Evolutionary conservation across 176 grass and related monocot genomes (phyloP).

Genomic region (Carex cristatella): DNA sequence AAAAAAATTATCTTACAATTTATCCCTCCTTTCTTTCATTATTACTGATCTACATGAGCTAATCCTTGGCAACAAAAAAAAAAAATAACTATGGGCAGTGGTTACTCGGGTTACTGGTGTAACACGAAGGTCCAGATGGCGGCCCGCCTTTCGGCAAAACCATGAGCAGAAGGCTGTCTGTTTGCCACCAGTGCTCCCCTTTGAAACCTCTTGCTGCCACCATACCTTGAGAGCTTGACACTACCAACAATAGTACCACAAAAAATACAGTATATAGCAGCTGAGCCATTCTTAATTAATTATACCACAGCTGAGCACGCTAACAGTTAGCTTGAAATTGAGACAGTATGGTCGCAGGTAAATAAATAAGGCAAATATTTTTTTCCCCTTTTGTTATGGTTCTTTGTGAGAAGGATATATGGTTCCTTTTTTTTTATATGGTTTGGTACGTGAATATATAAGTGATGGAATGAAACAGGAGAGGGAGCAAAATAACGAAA

Average conservation of each 20-base stretch:
- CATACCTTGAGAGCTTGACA: background rate
- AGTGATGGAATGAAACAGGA: background rate
- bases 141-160: constrained; percentile 1
- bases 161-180: constrained; percentile 20
- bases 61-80: too few relatives aligned
- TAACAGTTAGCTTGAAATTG: background rate
- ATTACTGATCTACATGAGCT: background rate
- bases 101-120: background rate
- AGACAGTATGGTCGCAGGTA: background rate
- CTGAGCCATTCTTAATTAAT: background rate
- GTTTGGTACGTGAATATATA: background rate
- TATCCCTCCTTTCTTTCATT: background rate
- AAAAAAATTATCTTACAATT: background rate
- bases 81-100: background rate
- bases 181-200: background rate
- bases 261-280: constrained; percentile 2
- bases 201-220: constrained; percentile 11
- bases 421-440: background rate
- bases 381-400: background rate
- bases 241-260: background rate
- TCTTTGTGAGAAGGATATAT: background rate
- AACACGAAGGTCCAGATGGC: background rate
- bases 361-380: background rate
- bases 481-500: background rate
- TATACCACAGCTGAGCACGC: background rate